Evolutionary conservation across 768 basidiomycete species (phyloP).

Genomic region (Fomitopsis pulvina): DNA sequence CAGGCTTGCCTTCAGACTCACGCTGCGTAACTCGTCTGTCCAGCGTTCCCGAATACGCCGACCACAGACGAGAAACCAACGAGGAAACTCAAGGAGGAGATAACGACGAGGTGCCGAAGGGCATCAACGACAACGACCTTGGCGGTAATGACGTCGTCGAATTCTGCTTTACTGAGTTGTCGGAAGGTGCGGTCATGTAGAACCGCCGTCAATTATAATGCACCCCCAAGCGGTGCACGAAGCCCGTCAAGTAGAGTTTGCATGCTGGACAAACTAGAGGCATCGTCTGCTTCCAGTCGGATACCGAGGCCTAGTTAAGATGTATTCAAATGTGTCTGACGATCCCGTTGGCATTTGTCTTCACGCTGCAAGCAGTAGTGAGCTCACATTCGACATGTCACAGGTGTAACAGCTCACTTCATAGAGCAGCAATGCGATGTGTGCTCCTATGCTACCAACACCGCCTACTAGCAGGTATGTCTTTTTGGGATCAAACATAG

Average conservation of each 20-base stretch:
- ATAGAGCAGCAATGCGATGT: constrained; percentile 35
- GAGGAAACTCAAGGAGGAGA: constrained; percentile 9
- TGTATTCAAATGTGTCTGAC: constrained; percentile 7
- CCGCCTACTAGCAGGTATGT: constrained; percentile 34
- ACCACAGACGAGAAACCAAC: constrained; percentile 16
- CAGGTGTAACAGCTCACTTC: constrained; percentile 19
- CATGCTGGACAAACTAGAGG: constrained; percentile 1
- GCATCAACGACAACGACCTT: constrained; percentile 9
- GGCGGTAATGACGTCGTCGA: constrained; percentile 1
- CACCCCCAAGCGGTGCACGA: constrained; percentile 11
- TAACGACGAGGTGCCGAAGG: constrained; percentile 1
- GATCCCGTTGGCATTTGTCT: background rate
- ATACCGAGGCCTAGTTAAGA: constrained; percentile 6
- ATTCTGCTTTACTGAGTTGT: constrained; percentile 7
- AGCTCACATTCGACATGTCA: background rate
- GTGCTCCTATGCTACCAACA: constrained; percentile 31
- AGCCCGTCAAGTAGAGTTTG: background rate
- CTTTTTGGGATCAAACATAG: constrained; percentile 23
- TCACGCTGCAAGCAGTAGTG: constrained; percentile 15
- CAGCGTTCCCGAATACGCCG: constrained; percentile 11
- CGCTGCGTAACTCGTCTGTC: constrained; percentile 15
- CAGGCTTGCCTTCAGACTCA: constrained; percentile 11
- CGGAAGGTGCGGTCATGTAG: constrained; percentile 10
- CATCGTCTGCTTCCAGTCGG: constrained; percentile 5
- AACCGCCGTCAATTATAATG: constrained; percentile 9